These are phyloP conservation scores for Chlamydomonas schloesseri DNA, from an alignment of 139 green algal genomes.

Conservation along the genomic window DNA sequence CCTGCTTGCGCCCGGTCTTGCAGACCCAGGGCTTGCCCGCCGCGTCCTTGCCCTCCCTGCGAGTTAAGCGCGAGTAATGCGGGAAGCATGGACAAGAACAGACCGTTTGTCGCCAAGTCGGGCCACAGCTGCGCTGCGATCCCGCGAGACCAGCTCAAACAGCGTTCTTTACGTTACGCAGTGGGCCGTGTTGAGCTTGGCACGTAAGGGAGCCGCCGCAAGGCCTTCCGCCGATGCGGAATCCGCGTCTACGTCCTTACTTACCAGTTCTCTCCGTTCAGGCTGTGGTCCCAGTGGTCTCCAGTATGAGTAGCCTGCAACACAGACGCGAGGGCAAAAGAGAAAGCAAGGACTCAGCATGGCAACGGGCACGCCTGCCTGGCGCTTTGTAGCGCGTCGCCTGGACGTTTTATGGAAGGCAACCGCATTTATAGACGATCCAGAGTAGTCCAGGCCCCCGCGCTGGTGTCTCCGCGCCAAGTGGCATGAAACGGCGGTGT, in stretches of 20 bases:
- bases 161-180: no score
- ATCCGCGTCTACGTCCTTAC: neutral
- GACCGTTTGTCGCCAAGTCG: no score
- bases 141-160: no score
- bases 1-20: neutral
- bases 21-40: conserved; percentile 26
- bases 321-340: neutral
- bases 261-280: conserved; percentile 22
- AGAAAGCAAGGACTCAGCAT: neutral
- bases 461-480: no score
- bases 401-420: no score
- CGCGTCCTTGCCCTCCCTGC: conserved; percentile 11
- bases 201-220: neutral
- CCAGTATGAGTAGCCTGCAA: neutral
- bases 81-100: no score
- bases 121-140: no score
- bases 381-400: no score
- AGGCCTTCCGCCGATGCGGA: neutral
- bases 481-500: no score
- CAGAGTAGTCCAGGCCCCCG: no score
- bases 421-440: no score
- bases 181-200: no score
- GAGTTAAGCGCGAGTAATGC: neutral
- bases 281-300: conserved; percentile 21
- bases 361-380: neutral